Evolutionary conservation across 2,329 filamentous ascomycete species (phyloP).

Genomic region (Xylariaceae sp.): DNA sequence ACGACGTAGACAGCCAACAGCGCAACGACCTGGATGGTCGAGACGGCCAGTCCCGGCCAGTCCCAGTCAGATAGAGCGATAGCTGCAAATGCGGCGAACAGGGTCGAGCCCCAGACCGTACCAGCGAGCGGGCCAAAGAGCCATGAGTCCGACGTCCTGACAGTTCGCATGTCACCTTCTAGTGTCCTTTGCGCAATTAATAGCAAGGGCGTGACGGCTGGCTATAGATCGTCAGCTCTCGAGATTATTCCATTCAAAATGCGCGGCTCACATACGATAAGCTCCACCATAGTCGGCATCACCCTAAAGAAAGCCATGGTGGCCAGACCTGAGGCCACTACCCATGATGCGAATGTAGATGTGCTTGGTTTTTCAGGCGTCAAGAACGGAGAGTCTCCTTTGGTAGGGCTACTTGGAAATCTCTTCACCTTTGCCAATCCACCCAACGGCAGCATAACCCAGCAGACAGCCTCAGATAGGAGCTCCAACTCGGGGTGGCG

Average conservation of each 20-base stretch:
- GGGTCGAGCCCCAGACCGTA: slow-evolving; percentile 17
- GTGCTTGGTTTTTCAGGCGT: neutral
- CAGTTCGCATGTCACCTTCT: neutral
- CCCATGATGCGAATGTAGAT: neutral
- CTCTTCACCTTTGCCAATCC: neutral
- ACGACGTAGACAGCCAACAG: slow-evolving; percentile 27
- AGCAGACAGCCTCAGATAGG: neutral
- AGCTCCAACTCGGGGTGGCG: neutral
- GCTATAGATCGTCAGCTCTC: neutral
- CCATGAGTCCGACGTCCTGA: neutral
- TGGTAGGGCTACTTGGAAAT: neutral
- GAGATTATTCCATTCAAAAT: neutral
- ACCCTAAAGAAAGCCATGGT: neutral
- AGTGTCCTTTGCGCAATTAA: neutral
- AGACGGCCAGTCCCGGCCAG: slow-evolving; percentile 17
- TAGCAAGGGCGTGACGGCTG: neutral
- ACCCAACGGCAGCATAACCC: neutral
- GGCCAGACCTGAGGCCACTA: neutral
- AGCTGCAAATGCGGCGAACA: slow-evolving; percentile 19
- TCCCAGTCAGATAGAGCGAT: slow-evolving; percentile 26
- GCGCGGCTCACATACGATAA: neutral
- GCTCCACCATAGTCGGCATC: neutral
- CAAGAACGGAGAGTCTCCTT: neutral
- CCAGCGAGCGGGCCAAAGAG: slow-evolving; percentile 12
- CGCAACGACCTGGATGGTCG: slow-evolving; percentile 22